Evolutionary conservation across 2,329 filamentous ascomycete species (phyloP).

Genomic region (Ophiostoma sp.): DNA sequence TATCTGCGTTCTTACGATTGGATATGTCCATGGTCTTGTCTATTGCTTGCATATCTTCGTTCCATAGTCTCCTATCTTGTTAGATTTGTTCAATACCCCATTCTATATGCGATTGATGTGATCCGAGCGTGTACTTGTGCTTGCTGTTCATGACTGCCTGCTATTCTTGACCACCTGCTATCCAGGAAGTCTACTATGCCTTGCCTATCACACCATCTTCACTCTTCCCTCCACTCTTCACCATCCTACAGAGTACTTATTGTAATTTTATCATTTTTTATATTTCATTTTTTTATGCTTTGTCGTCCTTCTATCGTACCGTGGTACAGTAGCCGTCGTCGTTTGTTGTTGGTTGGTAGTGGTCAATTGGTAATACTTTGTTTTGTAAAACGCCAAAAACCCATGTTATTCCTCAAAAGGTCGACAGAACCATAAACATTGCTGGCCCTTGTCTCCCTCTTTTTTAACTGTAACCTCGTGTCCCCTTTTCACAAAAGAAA

Average conservation of each 20-base stretch:
- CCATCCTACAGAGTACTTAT: neutral
- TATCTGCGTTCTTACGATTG: neutral
- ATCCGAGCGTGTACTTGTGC: neutral
- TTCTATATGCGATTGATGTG: too few relatives aligned
- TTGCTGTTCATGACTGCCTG: neutral
- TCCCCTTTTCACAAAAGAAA: constrained; percentile 11
- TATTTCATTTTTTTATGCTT: constrained; percentile 8
- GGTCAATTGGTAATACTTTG: constrained; percentile 15
- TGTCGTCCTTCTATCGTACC: neutral
- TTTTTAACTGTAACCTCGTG: neutral
- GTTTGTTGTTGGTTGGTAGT: constrained; percentile 3
- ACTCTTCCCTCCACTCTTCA: neutral
- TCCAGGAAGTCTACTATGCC: neutral
- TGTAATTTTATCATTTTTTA: neutral
- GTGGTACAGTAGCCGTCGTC: neutral
- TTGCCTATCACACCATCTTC: neutral
- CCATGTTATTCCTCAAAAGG: constrained; percentile 12
- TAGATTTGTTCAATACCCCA: constrained; percentile 19
- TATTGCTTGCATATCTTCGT: neutral
- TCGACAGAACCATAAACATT: constrained; percentile 8
- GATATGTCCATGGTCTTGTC: neutral
- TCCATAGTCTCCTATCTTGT: constrained; percentile 10
- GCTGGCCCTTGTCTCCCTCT: constrained; percentile 4
- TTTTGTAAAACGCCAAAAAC: constrained; percentile 13
- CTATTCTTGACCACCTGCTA: too few relatives aligned